Evolutionary conservation across 257 asterid species (phyloP).

Genomic region (Rehmannia glutinosa): DNA sequence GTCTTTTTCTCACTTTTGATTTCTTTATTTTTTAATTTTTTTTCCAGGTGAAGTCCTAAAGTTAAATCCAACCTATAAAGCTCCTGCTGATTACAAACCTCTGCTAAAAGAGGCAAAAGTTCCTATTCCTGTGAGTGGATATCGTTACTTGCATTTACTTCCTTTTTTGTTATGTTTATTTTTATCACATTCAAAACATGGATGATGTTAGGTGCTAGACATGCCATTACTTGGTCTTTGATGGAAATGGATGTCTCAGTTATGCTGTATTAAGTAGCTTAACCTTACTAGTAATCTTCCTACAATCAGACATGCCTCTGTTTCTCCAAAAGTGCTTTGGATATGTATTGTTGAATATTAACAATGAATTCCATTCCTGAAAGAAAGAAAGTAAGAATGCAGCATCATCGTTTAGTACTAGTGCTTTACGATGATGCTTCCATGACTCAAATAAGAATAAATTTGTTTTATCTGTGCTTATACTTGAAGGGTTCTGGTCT

Average conservation of each 20-base stretch:
- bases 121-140: constrained; percentile 75
- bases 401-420: neutral
- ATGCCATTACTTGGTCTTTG: constrained; percentile 3
- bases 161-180: constrained; percentile 5
- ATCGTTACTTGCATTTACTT: constrained; percentile 2
- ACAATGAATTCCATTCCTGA: neutral
- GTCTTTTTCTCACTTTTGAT: constrained; percentile 1
- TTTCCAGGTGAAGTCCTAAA: constrained; percentile 74
- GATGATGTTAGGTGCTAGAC: constrained; percentile 1
- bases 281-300: neutral
- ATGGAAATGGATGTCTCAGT: neutral
- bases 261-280: neutral
- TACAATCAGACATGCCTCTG: neutral
- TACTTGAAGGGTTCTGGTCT: too few relatives aligned
- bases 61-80: constrained; percentile 74
- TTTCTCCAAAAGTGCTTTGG: neutral
- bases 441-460: neutral
- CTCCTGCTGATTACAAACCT: constrained; percentile 84
- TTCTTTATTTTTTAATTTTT: neutral
- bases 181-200: neutral
- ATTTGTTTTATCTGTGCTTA: too few relatives aligned
- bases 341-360: neutral
- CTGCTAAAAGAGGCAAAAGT: constrained; percentile 71
- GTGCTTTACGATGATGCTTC: neutral
- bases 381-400: neutral